These are phyloP conservation scores for Tetrahymena thermophila DNA, from an alignment of 73 alveolate species.

Conservation along the genomic window DNA sequence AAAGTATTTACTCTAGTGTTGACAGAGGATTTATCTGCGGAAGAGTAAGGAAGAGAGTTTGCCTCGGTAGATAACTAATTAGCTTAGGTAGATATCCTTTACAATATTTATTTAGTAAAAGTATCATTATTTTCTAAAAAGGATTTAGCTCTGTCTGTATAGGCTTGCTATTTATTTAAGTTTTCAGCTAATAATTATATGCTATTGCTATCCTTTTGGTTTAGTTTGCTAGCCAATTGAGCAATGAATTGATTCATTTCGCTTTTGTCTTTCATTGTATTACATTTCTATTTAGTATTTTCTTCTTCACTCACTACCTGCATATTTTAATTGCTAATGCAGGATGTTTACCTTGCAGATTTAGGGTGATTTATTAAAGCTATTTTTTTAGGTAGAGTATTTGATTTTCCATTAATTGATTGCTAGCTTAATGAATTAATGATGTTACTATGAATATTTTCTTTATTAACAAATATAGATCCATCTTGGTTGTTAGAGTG, in stretches of 20 bases:
- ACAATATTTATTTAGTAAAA: neutral
- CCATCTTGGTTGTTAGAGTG: neutral
- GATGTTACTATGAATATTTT: neutral
- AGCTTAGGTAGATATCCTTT: neutral
- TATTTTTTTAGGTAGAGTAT: neutral
- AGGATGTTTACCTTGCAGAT: neutral
- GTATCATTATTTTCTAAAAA: neutral
- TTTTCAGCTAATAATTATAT: neutral
- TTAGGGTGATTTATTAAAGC: neutral
- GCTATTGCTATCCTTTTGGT: neutral
- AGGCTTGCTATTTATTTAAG: neutral
- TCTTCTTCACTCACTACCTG: neutral
- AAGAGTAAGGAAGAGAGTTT: neutral
- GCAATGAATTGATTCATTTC: neutral
- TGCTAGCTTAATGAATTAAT: neutral
- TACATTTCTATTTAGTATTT: neutral
- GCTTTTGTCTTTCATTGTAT: neutral
- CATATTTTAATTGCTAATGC: neutral
- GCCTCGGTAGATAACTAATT: neutral
- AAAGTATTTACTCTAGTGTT: neutral
- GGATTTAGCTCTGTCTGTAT: neutral
- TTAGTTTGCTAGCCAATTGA: neutral
- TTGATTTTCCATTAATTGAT: neutral
- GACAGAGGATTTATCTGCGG: neutral
- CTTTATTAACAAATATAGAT: neutral